A percentile compares a stretch with the other conserved stretches of the same genome.
These are phyloP conservation scores for Eragrostis nindensis DNA, from an alignment of 176 grass and related monocot genomes.

Conservation along the genomic window DNA sequence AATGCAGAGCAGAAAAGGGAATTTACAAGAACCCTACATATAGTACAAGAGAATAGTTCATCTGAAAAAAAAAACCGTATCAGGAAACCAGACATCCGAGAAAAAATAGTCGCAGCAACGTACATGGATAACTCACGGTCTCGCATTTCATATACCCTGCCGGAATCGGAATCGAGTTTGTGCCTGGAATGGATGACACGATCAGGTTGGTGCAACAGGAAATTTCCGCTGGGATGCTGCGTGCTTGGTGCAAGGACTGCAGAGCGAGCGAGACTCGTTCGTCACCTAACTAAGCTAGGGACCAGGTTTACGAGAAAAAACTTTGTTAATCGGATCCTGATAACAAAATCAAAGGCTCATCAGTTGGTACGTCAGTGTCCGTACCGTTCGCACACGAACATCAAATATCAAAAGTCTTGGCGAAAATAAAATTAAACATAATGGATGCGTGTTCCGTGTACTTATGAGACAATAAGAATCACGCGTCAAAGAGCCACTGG, in stretches of 20 bases:
- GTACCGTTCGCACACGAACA: constrained; percentile 4
- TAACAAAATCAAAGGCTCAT: neutral
- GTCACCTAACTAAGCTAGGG: constrained; percentile 29
- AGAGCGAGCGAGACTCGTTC: constrained; percentile 12
- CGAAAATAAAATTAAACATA: neutral
- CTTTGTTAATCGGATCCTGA: constrained; percentile 11
- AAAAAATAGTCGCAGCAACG: neutral
- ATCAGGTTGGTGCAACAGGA: constrained; percentile 25
- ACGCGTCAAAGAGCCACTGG: constrained; percentile 20
- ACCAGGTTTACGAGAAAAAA: neutral
- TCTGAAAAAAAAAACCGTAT: neutral
- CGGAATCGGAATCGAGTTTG: constrained; percentile 8
- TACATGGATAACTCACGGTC: neutral
- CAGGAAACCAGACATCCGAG: neutral
- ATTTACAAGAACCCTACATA: neutral
- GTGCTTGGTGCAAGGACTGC: constrained; percentile 29
- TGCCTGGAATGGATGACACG: constrained; percentile 3
- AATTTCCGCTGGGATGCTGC: constrained; percentile 22
- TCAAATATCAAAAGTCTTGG: neutral
- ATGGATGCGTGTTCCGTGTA: neutral
- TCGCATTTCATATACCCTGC: neutral
- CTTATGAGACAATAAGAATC: constrained; percentile 18
- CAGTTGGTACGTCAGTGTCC: constrained; percentile 29
- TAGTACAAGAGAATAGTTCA: neutral
- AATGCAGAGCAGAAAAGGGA: neutral